Percentiles rank a stretch among this genome's conserved stretches.
phyloP scores from a whole-genome alignment of 768 basidiomycete genomes.

The Hirschioporus abietinus region DNA sequence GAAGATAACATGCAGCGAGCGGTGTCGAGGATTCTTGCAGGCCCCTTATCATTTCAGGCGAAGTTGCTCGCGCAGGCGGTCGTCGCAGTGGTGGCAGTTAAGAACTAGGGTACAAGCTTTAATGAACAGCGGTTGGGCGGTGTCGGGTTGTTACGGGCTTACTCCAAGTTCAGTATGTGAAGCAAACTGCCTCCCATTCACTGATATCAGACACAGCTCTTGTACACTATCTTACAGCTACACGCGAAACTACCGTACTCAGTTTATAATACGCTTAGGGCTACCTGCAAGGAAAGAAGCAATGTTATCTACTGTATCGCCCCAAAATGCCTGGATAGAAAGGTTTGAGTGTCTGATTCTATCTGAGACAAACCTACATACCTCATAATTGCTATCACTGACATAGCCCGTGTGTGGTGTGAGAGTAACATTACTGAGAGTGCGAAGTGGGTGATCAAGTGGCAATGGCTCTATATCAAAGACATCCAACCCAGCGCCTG shows the following conservation, averaged over 20 bases:
- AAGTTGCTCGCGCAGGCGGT: not conserved
- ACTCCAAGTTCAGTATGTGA: not conserved
- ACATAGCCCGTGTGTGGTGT: slow-evolving; percentile 61
- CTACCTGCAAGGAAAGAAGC: slow-evolving; percentile 43
- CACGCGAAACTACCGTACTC: not conserved
- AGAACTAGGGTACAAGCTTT: not conserved
- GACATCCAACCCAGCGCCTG: slow-evolving; percentile 61
- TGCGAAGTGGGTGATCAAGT: slow-evolving; percentile 47
- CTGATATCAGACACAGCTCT: too few species aligned
- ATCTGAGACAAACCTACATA: slow-evolving; percentile 17
- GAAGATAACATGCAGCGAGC: not conserved
- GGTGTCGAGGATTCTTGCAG: not conserved
- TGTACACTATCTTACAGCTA: not conserved
- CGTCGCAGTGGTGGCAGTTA: not conserved
- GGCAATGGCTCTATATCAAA: slow-evolving; percentile 64
- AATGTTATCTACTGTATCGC: slow-evolving; percentile 55
- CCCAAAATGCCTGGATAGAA: slow-evolving; percentile 40
- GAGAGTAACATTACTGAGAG: slow-evolving; percentile 47
- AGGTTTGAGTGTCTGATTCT: slow-evolving; percentile 7
- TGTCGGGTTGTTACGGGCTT: slow-evolving; percentile 1
- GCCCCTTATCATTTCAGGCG: not conserved
- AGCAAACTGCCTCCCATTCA: too few species aligned
- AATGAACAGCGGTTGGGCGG: not conserved
- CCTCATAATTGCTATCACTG: slow-evolving; percentile 46
- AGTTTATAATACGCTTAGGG: slow-evolving; percentile 17